Conservation (phyloP, 2,329 filamentous ascomycete species). For the Claviceps maximensis region DNA sequence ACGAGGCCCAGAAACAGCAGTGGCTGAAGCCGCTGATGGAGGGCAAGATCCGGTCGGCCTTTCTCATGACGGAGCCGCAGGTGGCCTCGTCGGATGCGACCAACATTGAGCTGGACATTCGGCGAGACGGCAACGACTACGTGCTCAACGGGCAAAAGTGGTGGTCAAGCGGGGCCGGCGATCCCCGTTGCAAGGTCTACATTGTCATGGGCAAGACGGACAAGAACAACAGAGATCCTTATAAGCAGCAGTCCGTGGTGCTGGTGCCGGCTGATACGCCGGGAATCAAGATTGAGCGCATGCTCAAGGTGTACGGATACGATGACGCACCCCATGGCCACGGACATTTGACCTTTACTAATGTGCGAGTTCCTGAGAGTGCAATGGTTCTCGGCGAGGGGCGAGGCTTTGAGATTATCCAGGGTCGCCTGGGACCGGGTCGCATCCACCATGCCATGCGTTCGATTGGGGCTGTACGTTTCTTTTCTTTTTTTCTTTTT, state of each 20-base stretch:
- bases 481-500: neutral
- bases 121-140: constrained; percentile 72
- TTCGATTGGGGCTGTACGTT: constrained; percentile 64
- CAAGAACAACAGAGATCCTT: constrained; percentile 58
- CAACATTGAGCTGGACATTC: constrained; percentile 79
- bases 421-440: constrained; percentile 87
- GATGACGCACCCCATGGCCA: constrained; percentile 98
- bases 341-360: constrained; percentile 77
- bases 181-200: constrained; percentile 84
- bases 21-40: constrained; percentile 75
- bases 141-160: constrained; percentile 96
- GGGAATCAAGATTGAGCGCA: constrained; percentile 85
- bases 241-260: constrained; percentile 87
- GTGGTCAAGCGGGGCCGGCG: constrained; percentile 95
- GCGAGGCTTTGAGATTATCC: constrained; percentile 94
- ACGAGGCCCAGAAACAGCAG: constrained; percentile 66
- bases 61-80: constrained; percentile 88
- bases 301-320: constrained; percentile 89
- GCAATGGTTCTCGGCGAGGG: constrained; percentile 90
- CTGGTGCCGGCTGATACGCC: constrained; percentile 70
- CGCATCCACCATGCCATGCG: constrained; percentile 98
- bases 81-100: constrained; percentile 83
- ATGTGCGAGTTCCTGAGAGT: constrained; percentile 73
- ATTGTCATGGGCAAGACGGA: constrained; percentile 95
- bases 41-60: constrained; percentile 76